Conservation (phyloP, 2,329 filamentous ascomycete species). For the Trichophyton mentagrophytes region DNA sequence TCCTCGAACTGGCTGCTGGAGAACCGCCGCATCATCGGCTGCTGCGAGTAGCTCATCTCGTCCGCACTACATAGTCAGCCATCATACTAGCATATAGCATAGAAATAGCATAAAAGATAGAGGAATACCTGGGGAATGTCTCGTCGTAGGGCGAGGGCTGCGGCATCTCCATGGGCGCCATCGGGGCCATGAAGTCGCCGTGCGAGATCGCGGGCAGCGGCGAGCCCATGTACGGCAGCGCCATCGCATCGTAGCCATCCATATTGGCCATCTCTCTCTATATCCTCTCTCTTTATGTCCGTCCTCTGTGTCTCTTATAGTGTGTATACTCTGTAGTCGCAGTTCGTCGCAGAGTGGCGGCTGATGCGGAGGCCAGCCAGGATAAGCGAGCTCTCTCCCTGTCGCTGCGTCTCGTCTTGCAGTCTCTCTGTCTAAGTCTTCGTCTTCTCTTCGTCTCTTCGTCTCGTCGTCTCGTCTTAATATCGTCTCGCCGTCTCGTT, state of each 20-base stretch:
- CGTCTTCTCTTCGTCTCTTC: not conserved
- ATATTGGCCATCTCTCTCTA: slow-evolving; percentile 17
- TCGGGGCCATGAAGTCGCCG: slow-evolving; percentile 36
- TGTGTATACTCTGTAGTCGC: too few relatives aligned
- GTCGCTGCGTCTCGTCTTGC: too few relatives aligned
- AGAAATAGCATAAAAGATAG: too few relatives aligned
- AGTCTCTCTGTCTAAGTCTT: not conserved
- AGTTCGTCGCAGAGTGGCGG: not conserved
- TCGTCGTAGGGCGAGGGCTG: slow-evolving; percentile 50
- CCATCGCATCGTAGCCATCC: slow-evolving; percentile 48
- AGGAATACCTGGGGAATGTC: slow-evolving; percentile 46
- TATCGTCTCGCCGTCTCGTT: too few relatives aligned
- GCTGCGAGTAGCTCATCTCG: slow-evolving; percentile 37
- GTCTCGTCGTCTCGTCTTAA: not conserved
- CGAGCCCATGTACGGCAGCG: slow-evolving; percentile 50
- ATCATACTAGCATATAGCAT: too few relatives aligned
- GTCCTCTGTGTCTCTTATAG: not conserved
- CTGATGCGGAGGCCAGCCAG: not conserved
- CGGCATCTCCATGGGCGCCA: slow-evolving; percentile 42
- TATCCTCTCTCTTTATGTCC: not conserved
- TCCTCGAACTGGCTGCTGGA: slow-evolving; percentile 35
- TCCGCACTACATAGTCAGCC: slow-evolving; percentile 32
- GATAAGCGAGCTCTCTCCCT: not conserved
- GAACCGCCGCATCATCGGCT: slow-evolving; percentile 37
- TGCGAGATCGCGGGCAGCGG: slow-evolving; percentile 42